phyloP scores from a whole-genome alignment of 306 rosid genomes.

The Prunus padus region DNA sequence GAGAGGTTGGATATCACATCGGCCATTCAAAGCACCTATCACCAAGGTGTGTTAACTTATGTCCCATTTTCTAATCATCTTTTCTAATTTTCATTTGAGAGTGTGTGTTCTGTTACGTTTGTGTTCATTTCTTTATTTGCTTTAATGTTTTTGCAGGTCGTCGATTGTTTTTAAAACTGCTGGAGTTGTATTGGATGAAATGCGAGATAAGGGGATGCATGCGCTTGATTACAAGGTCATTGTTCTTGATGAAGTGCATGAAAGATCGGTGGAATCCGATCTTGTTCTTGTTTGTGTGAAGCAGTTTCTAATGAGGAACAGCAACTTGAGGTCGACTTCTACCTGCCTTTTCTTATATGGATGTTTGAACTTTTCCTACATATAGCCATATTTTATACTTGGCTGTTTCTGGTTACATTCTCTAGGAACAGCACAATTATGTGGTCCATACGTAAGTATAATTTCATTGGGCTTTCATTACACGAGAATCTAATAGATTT shows the following conservation, averaged over 20 bases:
- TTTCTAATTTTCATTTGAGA: background rate
- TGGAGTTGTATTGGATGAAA: conserved; percentile 86
- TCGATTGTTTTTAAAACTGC: conserved; percentile 84
- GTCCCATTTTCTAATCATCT: background rate
- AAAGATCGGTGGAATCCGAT: conserved; percentile 94
- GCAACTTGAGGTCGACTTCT: conserved; percentile 61
- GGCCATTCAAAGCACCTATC: conserved; percentile 72
- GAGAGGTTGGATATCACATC: conserved; percentile 87
- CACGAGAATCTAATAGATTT: conserved; percentile 27
- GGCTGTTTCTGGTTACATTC: background rate
- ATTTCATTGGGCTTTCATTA: conserved; percentile 12
- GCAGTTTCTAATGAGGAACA: conserved; percentile 73
- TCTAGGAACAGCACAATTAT: background rate
- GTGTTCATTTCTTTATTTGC: background rate
- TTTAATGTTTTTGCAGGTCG: conserved; percentile 41
- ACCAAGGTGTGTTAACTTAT: conserved; percentile 37
- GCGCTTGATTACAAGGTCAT: conserved; percentile 83
- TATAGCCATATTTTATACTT: background rate
- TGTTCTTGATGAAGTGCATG: conserved; percentile 93
- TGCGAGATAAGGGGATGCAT: conserved; percentile 69
- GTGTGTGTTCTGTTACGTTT: background rate
- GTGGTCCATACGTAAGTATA: background rate
- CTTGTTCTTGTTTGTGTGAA: conserved; percentile 84
- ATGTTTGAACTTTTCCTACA: background rate
- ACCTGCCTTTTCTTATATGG: background rate